Evolutionary conservation across 345 rosid species (phyloP).

Genomic region (Hirschfeldia incana): DNA sequence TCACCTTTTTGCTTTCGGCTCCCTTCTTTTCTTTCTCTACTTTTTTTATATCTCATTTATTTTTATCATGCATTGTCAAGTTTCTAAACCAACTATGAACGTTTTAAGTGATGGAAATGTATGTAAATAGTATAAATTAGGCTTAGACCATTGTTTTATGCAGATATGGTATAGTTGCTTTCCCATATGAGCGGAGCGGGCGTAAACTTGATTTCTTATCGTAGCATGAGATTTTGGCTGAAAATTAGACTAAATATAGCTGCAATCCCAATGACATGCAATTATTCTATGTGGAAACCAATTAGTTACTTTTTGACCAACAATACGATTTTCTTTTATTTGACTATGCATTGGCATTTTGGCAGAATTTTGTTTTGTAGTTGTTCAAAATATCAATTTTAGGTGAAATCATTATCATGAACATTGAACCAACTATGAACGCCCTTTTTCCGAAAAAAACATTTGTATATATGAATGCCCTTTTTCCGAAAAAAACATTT

Average conservation of each 20-base stretch:
- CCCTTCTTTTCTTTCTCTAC: constrained; percentile 7
- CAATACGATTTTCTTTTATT: background rate
- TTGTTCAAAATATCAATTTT: constrained; percentile 17
- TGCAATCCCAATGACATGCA: background rate
- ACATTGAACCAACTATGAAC: background rate
- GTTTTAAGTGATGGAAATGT: background rate
- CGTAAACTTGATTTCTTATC: background rate
- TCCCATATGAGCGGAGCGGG: constrained; percentile 5
- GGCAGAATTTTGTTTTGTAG: constrained; percentile 15
- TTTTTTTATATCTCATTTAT: constrained; percentile 5
- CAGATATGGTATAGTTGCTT: constrained; percentile 5
- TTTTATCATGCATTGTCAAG: background rate
- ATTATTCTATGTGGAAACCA: background rate
- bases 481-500: background rate
- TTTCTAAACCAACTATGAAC: constrained; percentile 15
- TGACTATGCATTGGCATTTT: constrained; percentile 8
- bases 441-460: no score
- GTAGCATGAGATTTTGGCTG: background rate
- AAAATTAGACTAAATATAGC: background rate
- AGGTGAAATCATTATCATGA: background rate
- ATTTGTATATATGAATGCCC: background rate
- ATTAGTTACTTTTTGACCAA: constrained; percentile 15
- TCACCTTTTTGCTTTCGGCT: constrained; percentile 37
- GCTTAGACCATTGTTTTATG: background rate
- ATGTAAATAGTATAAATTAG: background rate